Conservation (phyloP, 192 early-diverging fungal genomes). For the Pecoramyces ruminantium region DNA sequence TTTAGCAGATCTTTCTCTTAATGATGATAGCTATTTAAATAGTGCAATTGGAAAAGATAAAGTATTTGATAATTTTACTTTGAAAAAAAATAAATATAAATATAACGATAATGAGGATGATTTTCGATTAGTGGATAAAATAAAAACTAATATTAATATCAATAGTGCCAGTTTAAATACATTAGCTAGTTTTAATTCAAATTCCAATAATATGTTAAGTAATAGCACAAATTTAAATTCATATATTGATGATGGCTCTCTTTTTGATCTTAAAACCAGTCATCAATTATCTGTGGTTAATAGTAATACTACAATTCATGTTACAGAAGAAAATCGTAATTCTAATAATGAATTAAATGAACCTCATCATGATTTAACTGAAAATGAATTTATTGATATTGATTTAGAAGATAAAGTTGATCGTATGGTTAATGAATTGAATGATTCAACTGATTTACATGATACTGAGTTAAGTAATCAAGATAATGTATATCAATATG, state of each 20-base stretch:
- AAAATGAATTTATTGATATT: not conserved
- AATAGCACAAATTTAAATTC: not conserved
- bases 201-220: not conserved
- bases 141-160: not conserved
- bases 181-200: not conserved
- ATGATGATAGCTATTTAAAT: not conserved
- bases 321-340: not conserved
- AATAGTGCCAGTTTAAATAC: not conserved
- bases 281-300: not conserved
- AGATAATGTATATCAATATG: not conserved
- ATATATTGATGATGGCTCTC: not conserved
- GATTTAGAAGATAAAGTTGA: not conserved
- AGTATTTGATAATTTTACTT: not conserved
- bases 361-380: not conserved
- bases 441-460: not conserved
- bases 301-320: not conserved
- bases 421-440: too few species aligned
- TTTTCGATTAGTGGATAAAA: not conserved
- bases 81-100: not conserved
- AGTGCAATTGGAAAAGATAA: not conserved
- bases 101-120: not conserved
- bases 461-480: not conserved
- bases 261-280: not conserved
- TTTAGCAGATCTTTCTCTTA: not conserved
- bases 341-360: not conserved